Evolutionary conservation across 2,329 filamentous ascomycete species (phyloP), one percentile per base, ranked within the genome.

Genomic region (Alternaria infectoria): DNA sequence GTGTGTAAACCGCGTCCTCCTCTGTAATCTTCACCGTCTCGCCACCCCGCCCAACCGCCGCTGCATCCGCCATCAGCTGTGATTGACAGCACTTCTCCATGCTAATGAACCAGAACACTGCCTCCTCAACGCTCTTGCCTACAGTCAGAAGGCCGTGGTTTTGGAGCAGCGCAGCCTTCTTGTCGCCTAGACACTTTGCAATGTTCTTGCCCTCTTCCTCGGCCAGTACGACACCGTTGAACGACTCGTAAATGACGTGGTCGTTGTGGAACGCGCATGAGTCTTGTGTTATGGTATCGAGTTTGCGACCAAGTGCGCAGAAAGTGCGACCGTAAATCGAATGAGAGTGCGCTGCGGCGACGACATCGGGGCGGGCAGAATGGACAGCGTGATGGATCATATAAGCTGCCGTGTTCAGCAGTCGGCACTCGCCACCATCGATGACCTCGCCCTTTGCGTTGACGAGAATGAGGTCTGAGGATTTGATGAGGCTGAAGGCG

Each of bases 1-100:
- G 89, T 0, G 91, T 93, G 71, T 86, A 91, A 15, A 76, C 81
- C 1, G 91, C 91, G 75, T 93, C 90, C 55, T 88, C 87, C 1
- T 91, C 86, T 9, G 85, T 82, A 69, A 93, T 90, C 77, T 90
- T 89, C 28, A 91, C 81, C 0, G 90, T 91, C 74, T 85, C 80
- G 1, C 85, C 85, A 2, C 90, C 91, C 3, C 88, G 82, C 0
- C 90, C 90, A 0, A 78, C 86, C 0, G 87, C 88, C 0, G 85
- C 85, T 0, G 85, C 85, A 69, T 87, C 85, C 2, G 84, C 85
- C 63, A 86, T 65, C 47, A 87, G 71, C 73, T 87, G 85, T 36
- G 82, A 81, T 61, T 86, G 81, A 69, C 85, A 86, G 71, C 83
- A 86, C 63, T 85, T 86, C 32, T 87, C 85, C 63, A 87, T 62